These are phyloP conservation scores for Hordeum vulgare DNA, from an alignment of 176 grass and related monocot species.

Conservation along the genomic window MorexV3_pseudomolecules_assembly NC_058520.1:567385490-567385989, in stretches of 20 bases:
- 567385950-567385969: neutral
- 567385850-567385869: neutral
- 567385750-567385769: neutral
- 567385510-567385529: conserved; percentile 68
- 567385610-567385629: neutral
- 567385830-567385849: neutral
- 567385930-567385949: neutral
- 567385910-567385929: neutral
- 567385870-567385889: neutral
- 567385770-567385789: neutral
- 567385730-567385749: neutral
- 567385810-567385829: neutral
- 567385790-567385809: neutral
- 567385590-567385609: neutral
- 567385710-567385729: neutral
- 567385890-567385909: neutral
- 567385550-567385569: conserved; percentile 59
- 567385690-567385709: neutral
- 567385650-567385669: neutral
- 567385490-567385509: conserved; percentile 42
- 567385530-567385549: conserved; percentile 76
- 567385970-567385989: neutral
- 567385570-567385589: conserved; percentile 50
- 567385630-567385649: neutral
- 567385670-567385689: neutral